Evolutionary conservation across 2,329 filamentous ascomycete species (phyloP), one percentile per base, ranked within the genome.

Genomic region (Chaetomium strumarium): DNA sequence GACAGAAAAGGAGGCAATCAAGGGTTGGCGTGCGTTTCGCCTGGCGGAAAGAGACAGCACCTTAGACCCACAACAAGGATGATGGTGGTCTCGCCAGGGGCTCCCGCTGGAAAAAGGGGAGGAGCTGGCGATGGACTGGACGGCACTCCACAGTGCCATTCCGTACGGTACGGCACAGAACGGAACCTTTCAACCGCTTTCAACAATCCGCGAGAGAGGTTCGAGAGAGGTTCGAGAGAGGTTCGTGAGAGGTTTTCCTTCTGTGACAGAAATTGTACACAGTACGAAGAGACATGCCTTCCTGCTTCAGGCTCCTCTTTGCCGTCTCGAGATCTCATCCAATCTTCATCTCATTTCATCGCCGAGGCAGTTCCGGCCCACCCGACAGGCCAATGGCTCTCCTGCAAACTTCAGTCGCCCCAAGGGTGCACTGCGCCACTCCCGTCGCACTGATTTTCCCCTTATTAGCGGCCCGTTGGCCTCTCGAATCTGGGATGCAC

Each of bases 11-110:
- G 57, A 59, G 60, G 55, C 48, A 58, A 49, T 57, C 57, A 56
- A 60, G 58, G 59, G 60, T 61, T 50, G 55, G 45, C 30, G 51
- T 47, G 49, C 60, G 62, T 63, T 63, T 60, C 59, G 53, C 53
- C 55, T 58, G 44, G 55, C 56, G 58, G 60, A 59, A 59, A 50
- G 58, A 60, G 59, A 53, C 55, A 55, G 58, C 54, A 51, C 51
- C 53, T 56, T 53, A 49, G 49, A 29, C 49, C 51, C 43, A 49
- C 31, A 52, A 52, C 52, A 57, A 55, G 57, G 55, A 52, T 52
- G 30, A 42, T 41, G 52, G 51, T 49, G 43, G 52, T 55, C 49
- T 51, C 17, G 56, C 52, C 60, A 62, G 58, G 58, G 58, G 58
- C n/a, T n/a, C n/a, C n/a, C 48, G 43, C 31, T 53, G 51, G n/a